phyloP scores from a whole-genome alignment of 2,329 filamentous ascomycete species.

The Microdochium trichocladiopsis region DNA sequence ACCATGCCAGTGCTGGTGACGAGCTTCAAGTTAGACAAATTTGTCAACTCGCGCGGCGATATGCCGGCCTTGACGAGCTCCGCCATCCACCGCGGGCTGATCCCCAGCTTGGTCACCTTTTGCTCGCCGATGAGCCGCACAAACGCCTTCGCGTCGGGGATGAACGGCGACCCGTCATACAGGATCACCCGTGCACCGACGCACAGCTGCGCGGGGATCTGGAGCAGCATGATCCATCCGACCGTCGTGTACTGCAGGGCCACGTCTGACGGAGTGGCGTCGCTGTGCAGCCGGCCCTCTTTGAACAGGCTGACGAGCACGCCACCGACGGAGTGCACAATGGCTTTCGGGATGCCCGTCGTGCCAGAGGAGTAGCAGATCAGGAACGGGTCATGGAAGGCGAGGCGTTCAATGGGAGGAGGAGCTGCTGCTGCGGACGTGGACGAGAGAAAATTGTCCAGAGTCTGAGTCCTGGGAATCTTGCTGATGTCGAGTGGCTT shows the following conservation, averaged over 20 bases:
- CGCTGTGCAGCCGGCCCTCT: slow-evolving; percentile 49
- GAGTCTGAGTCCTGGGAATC: slow-evolving; percentile 39
- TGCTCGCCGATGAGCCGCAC: slow-evolving; percentile 56
- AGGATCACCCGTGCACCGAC: slow-evolving; percentile 56
- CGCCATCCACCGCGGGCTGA: slow-evolving; percentile 69
- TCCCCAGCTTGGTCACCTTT: slow-evolving; percentile 65
- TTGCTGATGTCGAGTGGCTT: slow-evolving; percentile 49
- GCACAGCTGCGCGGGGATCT: slow-evolving; percentile 49
- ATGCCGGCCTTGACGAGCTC: slow-evolving; percentile 62
- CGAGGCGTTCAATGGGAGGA: slow-evolving; percentile 51
- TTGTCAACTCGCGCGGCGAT: slow-evolving; percentile 51
- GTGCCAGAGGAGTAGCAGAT: slow-evolving; percentile 77
- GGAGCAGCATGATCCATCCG: slow-evolving; percentile 85
- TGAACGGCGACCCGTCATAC: slow-evolving; percentile 81
- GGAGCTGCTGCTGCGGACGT: slow-evolving; percentile 11
- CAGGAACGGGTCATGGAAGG: slow-evolving; percentile 69
- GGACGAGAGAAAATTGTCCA: slow-evolving; percentile 35
- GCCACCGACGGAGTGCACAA: slow-evolving; percentile 70
- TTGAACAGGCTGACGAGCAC: slow-evolving; percentile 47
- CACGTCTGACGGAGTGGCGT: slow-evolving; percentile 29
- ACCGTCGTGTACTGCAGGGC: slow-evolving; percentile 57
- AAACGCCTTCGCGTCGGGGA: slow-evolving; percentile 58
- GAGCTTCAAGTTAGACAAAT: slow-evolving; percentile 52
- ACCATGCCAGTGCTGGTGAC: slow-evolving; percentile 80
- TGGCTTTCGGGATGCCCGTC: slow-evolving; percentile 78